Base-by-base conservation (phyloP, 2,329 filamentous ascomycete species). In the Fusarium protoensiforme region DNA sequence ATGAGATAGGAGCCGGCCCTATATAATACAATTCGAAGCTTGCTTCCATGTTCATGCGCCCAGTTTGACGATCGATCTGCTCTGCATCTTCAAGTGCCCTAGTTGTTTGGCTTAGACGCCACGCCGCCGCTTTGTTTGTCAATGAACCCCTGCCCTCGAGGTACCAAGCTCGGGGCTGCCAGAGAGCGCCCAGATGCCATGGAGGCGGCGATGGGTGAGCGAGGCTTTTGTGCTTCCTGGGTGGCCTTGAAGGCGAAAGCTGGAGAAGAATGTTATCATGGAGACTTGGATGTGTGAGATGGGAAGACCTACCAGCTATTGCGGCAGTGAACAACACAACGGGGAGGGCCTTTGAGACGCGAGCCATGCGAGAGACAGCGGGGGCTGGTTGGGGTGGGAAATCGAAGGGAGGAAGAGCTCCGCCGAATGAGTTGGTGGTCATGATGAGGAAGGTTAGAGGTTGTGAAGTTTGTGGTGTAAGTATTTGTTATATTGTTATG, bases 381-480 rank as follows among this genome's bases (percentile, higher is more conserved):
- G 64, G 48, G 29, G 51, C 60, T 35, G 69, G 65, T 29, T 61
- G 67, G 2, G 68, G 16, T 0, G 72, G 72, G 16, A 74, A 74
- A n/a, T 74, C 72, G 22, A 74, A 74, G 46, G 62, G 72, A 65
- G 72, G 72, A 27, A 74, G 72, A 58, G 72, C 68, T 62, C 72
- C 69, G 53, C 72, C 72, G 48, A 74, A 74, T 18, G 72, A 74
- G 63, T 74, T 74, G 61, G 72, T 74, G 2, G 72, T 74, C 72
- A 74, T 74, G 61, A 20, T 66, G 61, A 22, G 64, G 54, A 22
- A 13, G 48, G 35, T 27, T 53, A 1, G 16, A 62, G 31, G 57
- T 38, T 53, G 13, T 38, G 11, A 38, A 29, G n/a, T 48, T 4
- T 63, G 67, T 29, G 5, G 8, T 62, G 46, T 16, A 22, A n/a